phyloP scores from a whole-genome alignment of 257 asterid species.

The Nemophila menziesii region DNA sequence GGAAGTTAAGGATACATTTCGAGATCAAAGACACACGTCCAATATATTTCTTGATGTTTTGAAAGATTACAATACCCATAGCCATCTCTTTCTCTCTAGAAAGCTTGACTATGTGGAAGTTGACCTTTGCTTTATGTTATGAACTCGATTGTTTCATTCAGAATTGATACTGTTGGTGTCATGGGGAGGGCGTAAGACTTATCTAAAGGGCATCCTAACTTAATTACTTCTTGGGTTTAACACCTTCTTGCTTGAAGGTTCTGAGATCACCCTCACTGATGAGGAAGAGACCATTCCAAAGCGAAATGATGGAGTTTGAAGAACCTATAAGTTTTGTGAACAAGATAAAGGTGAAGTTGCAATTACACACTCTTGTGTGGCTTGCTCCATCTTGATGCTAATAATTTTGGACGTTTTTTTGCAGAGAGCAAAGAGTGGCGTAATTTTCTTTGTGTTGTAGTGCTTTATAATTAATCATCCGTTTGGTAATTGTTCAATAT shows the following conservation, averaged over 20 bases:
- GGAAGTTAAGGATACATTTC: slow-evolving; percentile 97
- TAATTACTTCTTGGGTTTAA: slow-evolving; percentile 89
- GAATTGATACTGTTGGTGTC: slow-evolving; percentile 91
- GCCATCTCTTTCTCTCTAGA: slow-evolving; percentile 27
- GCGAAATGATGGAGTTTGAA: too few relatives aligned
- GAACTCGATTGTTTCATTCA: too few relatives aligned
- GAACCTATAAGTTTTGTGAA: too few relatives aligned
- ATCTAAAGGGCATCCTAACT: slow-evolving; percentile 85
- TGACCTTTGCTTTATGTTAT: slow-evolving; percentile 2
- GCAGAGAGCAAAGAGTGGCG: too few relatives aligned
- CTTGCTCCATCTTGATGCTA: too few relatives aligned
- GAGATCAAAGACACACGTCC: slow-evolving; percentile 65
- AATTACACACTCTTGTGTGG: too few relatives aligned
- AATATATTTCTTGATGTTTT: slow-evolving; percentile 62
- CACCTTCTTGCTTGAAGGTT: slow-evolving; percentile 95
- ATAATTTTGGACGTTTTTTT: too few relatives aligned
- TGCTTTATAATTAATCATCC: too few relatives aligned
- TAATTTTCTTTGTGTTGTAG: too few relatives aligned
- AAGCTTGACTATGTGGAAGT: background rate
- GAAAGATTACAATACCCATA: slow-evolving; percentile 97
- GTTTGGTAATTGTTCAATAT: too few relatives aligned
- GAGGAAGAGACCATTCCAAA: slow-evolving; percentile 85
- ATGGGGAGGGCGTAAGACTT: slow-evolving; percentile 85
- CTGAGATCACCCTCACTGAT: slow-evolving; percentile 80
- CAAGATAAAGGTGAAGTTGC: too few relatives aligned